Conservation (phyloP, 129 eudicot species). For the Mikania micrantha region DNA sequence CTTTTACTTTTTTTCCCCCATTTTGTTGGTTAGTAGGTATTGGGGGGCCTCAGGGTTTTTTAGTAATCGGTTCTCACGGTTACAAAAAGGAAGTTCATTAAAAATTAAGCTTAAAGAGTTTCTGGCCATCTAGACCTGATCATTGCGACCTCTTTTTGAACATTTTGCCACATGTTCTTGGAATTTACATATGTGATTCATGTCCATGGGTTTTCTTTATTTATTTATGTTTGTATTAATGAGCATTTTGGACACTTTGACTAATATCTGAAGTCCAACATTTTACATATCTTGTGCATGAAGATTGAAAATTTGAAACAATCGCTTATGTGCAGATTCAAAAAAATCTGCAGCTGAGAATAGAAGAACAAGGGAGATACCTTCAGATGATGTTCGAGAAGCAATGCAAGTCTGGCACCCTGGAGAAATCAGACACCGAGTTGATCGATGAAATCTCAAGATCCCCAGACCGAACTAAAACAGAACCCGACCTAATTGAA, state of each 20-base stretch:
- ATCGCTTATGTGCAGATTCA: conserved; percentile 53
- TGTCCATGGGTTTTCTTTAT: neutral
- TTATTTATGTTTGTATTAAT: neutral
- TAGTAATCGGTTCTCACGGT: too few species aligned
- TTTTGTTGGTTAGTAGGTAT: too few species aligned
- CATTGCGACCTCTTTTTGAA: too few species aligned
- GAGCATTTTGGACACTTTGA: neutral
- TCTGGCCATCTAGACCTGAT: neutral
- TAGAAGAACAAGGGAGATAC: conserved; percentile 66
- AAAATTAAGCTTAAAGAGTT: neutral
- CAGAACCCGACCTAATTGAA: conserved; percentile 17
- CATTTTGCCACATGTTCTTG: neutral
- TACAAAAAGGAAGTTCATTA: too few species aligned
- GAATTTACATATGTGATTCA: neutral
- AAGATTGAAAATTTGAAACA: neutral
- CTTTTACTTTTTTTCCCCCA: too few species aligned
- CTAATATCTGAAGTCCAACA: neutral
- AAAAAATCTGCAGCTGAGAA: conserved; percentile 82
- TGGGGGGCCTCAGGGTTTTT: too few species aligned
- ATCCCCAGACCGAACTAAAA: conserved; percentile 32
- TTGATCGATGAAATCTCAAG: conserved; percentile 25
- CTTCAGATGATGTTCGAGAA: conserved; percentile 85
- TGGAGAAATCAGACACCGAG: conserved; percentile 32
- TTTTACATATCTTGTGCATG: neutral
- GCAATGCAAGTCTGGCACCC: conserved; percentile 66